Base-by-base conservation (phyloP, 2,329 filamentous ascomycete genomes). In the Fusarium liriodendri region DNA sequence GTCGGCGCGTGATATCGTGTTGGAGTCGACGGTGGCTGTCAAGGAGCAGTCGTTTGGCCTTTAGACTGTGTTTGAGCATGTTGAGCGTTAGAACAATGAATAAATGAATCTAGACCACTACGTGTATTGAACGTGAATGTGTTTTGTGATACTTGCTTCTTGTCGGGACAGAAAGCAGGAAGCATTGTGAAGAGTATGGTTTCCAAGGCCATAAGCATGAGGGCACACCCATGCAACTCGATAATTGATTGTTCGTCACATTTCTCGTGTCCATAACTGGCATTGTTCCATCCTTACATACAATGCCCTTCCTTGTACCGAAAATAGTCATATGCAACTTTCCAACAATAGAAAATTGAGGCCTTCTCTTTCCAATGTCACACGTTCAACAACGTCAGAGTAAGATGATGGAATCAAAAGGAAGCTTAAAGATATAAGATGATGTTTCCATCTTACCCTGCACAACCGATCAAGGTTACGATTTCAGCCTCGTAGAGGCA, bases 1-100 rank as follows among this genome's bases (percentile, higher is more conserved):
- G 63, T 79, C 77, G 32, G 77, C 75, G 14, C 55, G 70, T 40
- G 77, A 80, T 40, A 68, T 79, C 62, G 78, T 68, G 18, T 52
- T 76, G 25, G 77, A 79, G 66, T 68, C 75, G 10, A 55, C 32
- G 14, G 59, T 78, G 40, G 55, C 70, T 57, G 62, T 78, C 2
- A 68, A 70, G 45, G 67, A 77, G 52, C 72, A 74, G 60, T 68
- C 61, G 13, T 78, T 78, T 63, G 62, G 64, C 29, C 74, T 52
- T 52, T 78, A 64, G 55, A 63, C 18, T 5, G 2, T n/a, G 20
- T 11, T 38, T 55, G 22, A 29, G 33, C 25, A 32, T 40, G n/a
- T 55, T n/a, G 13, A 73, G 72, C 69, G 62, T 70, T 38, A 20
- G 33, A 7, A 27, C n/a, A 18, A 59, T 62, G 45, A 33, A 42